Conservation (phyloP, 2,329 filamentous ascomycete genomes). For the Emergomyces orientalis region DNA sequence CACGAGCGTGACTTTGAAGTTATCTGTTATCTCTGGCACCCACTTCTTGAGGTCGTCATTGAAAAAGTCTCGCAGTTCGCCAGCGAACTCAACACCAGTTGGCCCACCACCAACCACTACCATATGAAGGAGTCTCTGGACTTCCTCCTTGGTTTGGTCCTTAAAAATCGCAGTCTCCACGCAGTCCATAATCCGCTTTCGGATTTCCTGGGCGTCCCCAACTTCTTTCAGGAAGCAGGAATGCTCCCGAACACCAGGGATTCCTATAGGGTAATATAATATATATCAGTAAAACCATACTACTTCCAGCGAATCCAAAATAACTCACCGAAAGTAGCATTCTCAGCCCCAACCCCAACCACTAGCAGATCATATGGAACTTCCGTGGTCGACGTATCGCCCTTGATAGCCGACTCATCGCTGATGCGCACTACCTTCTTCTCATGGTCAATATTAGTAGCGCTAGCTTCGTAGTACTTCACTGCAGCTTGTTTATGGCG, state of each 20-base stretch:
- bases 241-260: conserved; percentile 88
- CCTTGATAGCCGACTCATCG: conserved; percentile 89
- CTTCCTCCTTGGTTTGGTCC: conserved; percentile 77
- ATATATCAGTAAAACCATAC: background rate
- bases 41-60: conserved; percentile 97
- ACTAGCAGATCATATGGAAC: conserved; percentile 98
- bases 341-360: conserved; percentile 93
- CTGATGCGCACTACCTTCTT: conserved; percentile 80
- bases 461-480: conserved; percentile 97
- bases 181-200: conserved; percentile 99
- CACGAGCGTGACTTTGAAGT: conserved; percentile 95
- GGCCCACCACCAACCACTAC: conserved; percentile 89
- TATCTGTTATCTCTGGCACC: conserved; percentile 86
- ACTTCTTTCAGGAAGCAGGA: conserved; percentile 99
- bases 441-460: conserved; percentile 87
- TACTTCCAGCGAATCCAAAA: background rate
- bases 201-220: conserved; percentile 86
- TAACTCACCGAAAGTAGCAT: conserved; percentile 78
- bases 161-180: conserved; percentile 98
- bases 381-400: conserved; percentile 69
- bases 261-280: conserved; percentile 41
- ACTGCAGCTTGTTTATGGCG: conserved; percentile 88
- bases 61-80: conserved; percentile 98
- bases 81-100: conserved; percentile 95
- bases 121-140: conserved; percentile 95